phyloP scores from a whole-genome alignment of 331 rosid genomes.

The Malus hybrid region DNA sequence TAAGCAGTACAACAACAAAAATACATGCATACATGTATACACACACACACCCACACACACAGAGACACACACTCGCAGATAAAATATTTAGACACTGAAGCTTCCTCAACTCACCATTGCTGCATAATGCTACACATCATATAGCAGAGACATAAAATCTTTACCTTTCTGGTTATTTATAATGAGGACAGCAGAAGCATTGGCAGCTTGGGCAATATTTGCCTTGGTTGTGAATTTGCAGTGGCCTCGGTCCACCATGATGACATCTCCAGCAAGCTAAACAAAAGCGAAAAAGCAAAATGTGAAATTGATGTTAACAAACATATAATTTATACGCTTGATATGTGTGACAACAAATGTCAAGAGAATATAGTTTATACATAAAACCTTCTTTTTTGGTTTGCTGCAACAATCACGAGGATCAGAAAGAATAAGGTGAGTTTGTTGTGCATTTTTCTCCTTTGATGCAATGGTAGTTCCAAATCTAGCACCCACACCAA shows the following conservation, averaged over 20 bases:
- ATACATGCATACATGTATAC: background rate
- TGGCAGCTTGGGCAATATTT: conserved; percentile 72
- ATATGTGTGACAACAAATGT: background rate
- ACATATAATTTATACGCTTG: background rate
- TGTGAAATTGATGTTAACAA: conserved; percentile 1
- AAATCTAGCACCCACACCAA: conserved; percentile 96
- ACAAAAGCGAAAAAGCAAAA: conserved; percentile 13
- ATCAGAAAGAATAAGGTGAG: conserved; percentile 64
- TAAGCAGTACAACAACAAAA: background rate
- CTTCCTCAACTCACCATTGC: background rate
- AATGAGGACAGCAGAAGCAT: conserved; percentile 91
- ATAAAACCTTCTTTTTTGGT: conserved; percentile 66
- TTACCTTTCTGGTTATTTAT: conserved; percentile 85
- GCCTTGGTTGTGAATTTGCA: conserved; percentile 90
- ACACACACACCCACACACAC: too few species aligned
- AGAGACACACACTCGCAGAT: background rate
- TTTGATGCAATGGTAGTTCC: conserved; percentile 81
- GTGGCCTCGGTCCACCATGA: conserved; percentile 90
- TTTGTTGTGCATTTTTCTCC: conserved; percentile 82
- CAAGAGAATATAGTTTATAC: background rate
- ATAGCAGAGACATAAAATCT: background rate
- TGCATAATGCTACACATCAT: background rate
- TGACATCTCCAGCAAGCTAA: conserved; percentile 82
- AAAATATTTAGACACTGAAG: background rate
- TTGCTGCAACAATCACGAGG: conserved; percentile 84